These are phyloP conservation scores for Saccharomycopsis amapae DNA, from an alignment of 805 yeast species.

Conservation along the genomic window DNA sequence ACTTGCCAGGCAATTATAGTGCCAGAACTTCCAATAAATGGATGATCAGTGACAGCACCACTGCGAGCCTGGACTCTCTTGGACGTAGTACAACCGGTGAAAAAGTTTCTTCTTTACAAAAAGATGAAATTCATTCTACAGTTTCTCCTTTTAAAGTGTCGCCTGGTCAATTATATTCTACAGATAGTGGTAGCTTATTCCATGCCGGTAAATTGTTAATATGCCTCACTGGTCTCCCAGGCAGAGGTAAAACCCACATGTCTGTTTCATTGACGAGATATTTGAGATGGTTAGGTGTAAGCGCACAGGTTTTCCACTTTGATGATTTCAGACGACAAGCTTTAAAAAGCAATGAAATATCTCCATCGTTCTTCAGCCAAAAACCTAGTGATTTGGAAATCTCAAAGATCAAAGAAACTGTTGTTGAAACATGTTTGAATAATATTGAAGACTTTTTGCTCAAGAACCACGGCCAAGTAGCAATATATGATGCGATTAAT, in stretches of 20 bases:
- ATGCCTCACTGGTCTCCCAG: conserved; percentile 87
- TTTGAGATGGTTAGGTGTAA: conserved; percentile 93
- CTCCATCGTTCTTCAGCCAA: conserved; percentile 60
- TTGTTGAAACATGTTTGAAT: conserved; percentile 54
- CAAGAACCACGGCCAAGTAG: conserved; percentile 83
- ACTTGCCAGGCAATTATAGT: conserved; percentile 44
- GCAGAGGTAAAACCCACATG: conserved; percentile 89
- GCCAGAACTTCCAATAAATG: conserved; percentile 50
- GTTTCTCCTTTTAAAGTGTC: conserved; percentile 60
- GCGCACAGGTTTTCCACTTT: conserved; percentile 83
- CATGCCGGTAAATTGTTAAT: conserved; percentile 94
- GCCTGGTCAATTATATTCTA: conserved; percentile 89
- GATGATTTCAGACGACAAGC: conserved; percentile 74
- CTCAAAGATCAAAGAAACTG: conserved; percentile 44
- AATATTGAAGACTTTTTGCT: conserved; percentile 70
- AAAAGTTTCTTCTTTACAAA: not conserved
- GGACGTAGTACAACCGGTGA: not conserved
- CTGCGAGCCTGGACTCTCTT: not conserved
- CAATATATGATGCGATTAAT: conserved; percentile 92
- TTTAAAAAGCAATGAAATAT: conserved; percentile 42
- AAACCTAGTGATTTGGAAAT: conserved; percentile 34
- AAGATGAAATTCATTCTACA: conserved; percentile 63
- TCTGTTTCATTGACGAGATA: conserved; percentile 89
- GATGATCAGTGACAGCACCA: conserved; percentile 27
- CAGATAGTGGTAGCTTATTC: conserved; percentile 85